These are phyloP conservation scores for Lepiota venenata DNA, from an alignment of 768 basidiomycete species.

Conservation along the genomic window DNA sequence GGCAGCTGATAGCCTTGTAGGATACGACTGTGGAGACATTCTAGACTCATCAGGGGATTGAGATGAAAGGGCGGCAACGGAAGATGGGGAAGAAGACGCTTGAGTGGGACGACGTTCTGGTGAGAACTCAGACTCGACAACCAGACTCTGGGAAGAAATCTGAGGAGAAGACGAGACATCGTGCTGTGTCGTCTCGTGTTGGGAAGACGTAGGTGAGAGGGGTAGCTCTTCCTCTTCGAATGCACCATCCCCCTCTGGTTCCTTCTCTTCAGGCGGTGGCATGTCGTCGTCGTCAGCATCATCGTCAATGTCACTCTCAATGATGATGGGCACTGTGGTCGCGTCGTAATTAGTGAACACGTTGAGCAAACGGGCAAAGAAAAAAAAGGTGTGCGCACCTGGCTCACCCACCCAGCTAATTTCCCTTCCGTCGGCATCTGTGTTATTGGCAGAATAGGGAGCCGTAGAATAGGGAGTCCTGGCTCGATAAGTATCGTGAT, in stretches of 20 bases:
- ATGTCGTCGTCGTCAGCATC: conserved; percentile 45
- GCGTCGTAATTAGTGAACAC: conserved; percentile 2
- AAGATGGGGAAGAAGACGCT: conserved; percentile 47
- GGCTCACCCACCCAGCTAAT: conserved; percentile 78
- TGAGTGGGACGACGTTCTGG: conserved; percentile 44
- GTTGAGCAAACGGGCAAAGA: conserved; percentile 2
- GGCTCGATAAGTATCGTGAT: conserved; percentile 48
- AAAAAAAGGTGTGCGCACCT: conserved; percentile 38
- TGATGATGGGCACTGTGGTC: conserved; percentile 36
- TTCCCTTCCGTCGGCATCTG: conserved; percentile 49
- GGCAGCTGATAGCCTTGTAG: conserved; percentile 58
- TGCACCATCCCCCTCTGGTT: conserved; percentile 39
- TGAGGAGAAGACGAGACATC: conserved; percentile 46
- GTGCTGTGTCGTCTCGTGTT: conserved; percentile 38
- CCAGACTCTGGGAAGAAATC: conserved; percentile 55
- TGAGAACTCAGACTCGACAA: conserved; percentile 62
- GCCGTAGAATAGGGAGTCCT: conserved; percentile 35
- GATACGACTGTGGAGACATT: conserved; percentile 52
- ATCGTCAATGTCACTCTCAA: conserved; percentile 60
- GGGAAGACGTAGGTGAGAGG: conserved; percentile 49
- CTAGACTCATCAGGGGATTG: conserved; percentile 37
- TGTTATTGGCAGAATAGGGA: conserved; percentile 14
- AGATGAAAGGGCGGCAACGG: conserved; percentile 20
- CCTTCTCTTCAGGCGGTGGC: conserved; percentile 20
- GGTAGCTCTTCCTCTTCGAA: conserved; percentile 52